A percentile compares a stretch with the other conserved stretches of the same genome.
phyloP scores from a whole-genome alignment of 192 early-diverging fungal species.

The Coemansia sp. region DNA sequence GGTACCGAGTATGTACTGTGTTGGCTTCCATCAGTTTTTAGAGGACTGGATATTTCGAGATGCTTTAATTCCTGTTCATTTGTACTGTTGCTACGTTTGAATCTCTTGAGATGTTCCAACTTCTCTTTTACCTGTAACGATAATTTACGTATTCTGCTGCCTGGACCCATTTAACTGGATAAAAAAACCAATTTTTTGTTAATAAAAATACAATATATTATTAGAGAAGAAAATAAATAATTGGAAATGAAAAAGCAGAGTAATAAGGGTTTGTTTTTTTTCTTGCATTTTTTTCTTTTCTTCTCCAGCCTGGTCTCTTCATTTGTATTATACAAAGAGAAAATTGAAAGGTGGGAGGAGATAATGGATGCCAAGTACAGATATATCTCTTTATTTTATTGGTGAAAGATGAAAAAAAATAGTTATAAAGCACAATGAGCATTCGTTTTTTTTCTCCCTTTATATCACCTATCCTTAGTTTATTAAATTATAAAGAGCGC shows the following conservation, averaged over 20 bases:
- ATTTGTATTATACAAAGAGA: too few relatives aligned
- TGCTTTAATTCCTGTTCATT: too few relatives aligned
- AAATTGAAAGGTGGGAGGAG: too few relatives aligned
- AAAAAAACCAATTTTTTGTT: neutral
- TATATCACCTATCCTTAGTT: too few relatives aligned
- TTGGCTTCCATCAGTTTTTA: too few relatives aligned
- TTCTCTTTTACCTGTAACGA: conserved; percentile 30
- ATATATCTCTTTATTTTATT: too few relatives aligned
- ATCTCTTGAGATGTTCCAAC: conserved; percentile 21
- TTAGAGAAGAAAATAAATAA: neutral
- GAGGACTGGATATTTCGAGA: too few relatives aligned
- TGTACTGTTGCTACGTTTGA: conserved; percentile 17
- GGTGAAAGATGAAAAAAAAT: neutral
- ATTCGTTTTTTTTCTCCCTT: neutral
- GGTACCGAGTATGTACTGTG: neutral
- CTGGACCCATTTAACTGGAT: conserved; percentile 6
- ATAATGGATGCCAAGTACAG: too few relatives aligned
- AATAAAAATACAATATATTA: neutral
- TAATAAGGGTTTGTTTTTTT: neutral
- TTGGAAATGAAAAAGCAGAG: neutral
- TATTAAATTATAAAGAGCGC: too few relatives aligned
- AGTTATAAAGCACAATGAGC: neutral
- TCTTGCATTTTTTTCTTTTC: too few relatives aligned
- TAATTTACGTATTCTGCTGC: conserved; percentile 35
- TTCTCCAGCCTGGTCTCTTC: too few relatives aligned